Evolutionary conservation across 345 rosid species (phyloP).

Genomic region (Jatropha curcas): DNA sequence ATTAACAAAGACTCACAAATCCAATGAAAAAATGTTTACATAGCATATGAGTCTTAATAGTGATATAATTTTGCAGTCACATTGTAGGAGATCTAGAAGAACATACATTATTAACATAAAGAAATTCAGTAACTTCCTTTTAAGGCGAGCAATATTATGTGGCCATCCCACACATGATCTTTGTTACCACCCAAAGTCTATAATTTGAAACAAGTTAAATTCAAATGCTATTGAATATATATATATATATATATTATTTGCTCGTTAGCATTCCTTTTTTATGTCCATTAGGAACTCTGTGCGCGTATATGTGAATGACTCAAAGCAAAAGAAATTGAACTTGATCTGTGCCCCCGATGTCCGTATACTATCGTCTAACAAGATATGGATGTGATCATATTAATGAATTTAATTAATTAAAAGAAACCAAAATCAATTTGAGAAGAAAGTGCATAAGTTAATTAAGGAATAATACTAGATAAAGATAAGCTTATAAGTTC

Average conservation of each 20-base stretch:
- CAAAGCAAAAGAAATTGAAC: no score
- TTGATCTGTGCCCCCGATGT: no score
- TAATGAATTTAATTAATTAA: neutral
- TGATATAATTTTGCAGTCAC: neutral
- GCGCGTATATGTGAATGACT: neutral
- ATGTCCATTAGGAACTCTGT: neutral
- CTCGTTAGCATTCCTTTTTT: no score
- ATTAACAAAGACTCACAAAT: conserved; percentile 22
- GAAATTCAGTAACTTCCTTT: neutral
- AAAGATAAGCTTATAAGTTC: neutral
- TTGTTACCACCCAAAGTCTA: neutral
- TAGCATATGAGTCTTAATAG: neutral
- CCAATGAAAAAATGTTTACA: neutral
- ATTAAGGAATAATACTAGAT: neutral
- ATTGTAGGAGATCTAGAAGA: neutral
- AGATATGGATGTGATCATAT: neutral
- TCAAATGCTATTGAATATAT: no score
- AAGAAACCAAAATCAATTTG: neutral
- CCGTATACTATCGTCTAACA: neutral
- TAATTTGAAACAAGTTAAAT: neutral
- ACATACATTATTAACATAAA: neutral
- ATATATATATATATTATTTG: no score
- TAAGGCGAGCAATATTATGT: neutral
- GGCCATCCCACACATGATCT: neutral
- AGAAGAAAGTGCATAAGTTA: neutral